Evolutionary conservation across 2,329 filamentous ascomycete species (phyloP), one percentile per base, ranked within the genome.

Genomic region (Aureobasidium lini): DNA sequence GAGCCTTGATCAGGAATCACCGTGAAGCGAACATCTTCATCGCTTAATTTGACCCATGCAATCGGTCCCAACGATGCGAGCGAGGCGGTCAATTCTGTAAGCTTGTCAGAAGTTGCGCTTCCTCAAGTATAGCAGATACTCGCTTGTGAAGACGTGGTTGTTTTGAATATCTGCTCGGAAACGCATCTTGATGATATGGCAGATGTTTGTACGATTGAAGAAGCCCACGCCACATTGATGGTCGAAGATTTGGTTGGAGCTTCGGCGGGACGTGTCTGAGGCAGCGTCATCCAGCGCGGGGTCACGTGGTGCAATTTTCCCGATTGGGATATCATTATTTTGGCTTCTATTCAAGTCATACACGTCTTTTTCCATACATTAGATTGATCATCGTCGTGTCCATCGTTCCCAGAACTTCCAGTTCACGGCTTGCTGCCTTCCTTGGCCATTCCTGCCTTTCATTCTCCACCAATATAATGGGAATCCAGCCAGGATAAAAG

Each of bases 1-100:
- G 90, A 95, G 62, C 94, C 93, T 68, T 89, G 87, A 71, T 96
- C 91, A 0, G 94, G 92, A 63, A 97, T 93, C 68, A 97, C 89
- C 62, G 94, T 97, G 76, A 99, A 96, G 66, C 92, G 91, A 60
- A 93, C 86, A 59, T 87, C 86, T 61, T 92, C 86, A 75, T 95
- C 84, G 75, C 93, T 90, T 36, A 99, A 83, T 65, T 91, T 88
- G 64, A 96, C 81, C 91, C 92, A 96, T 47, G 89, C 90, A 63
- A 95, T 87, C 73, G 93, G 91, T 65, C 91, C 90, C 16, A 87
- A 75, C 13, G 83, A 84, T 31, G 81, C 78, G 56, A 87, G 77
- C 5, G 84, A 86, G 13, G 82, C 82, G 11, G 81, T 83, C 63
- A 86, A 77, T 68, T 85, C 84, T 85, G 50, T 69, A 65, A 6